phyloP scores from a whole-genome alignment of 768 basidiomycete genomes.

The Hypholoma sublateritium region DNA sequence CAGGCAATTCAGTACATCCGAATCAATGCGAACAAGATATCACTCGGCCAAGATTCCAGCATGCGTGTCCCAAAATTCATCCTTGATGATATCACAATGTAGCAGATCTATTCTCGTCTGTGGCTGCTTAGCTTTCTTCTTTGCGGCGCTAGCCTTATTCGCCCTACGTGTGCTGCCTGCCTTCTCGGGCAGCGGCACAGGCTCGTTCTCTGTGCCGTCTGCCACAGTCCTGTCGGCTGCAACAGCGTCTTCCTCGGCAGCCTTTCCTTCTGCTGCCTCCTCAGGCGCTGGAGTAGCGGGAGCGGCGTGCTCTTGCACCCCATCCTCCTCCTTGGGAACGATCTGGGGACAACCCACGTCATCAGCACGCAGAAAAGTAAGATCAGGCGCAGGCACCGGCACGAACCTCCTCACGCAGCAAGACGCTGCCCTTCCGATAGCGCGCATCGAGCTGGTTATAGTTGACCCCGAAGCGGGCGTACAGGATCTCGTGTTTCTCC shows the following conservation, averaged over 20 bases:
- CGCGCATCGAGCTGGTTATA: constrained; percentile 75
- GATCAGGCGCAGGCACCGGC: background rate
- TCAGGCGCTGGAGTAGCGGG: background rate
- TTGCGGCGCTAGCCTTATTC: constrained; percentile 8
- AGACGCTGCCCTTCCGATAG: constrained; percentile 83
- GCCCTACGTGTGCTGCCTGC: background rate
- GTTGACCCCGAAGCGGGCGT: constrained; percentile 79
- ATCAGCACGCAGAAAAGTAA: background rate
- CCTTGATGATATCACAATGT: constrained; percentile 84
- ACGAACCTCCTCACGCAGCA: constrained; percentile 59
- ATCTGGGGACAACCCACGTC: background rate
- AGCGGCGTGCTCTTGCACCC: background rate
- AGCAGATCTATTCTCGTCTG: constrained; percentile 52
- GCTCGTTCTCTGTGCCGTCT: background rate
- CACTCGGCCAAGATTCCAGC: constrained; percentile 46
- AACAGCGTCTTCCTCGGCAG: background rate
- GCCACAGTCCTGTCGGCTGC: background rate
- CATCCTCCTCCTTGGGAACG: background rate
- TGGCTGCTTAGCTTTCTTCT: constrained; percentile 31
- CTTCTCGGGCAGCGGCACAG: background rate
- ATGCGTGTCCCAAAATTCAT: constrained; percentile 74
- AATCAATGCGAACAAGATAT: background rate
- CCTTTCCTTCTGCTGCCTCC: background rate
- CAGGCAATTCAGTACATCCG: background rate
- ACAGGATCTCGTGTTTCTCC: constrained; percentile 91